Evolutionary conservation across 768 basidiomycete species (phyloP), one percentile per base, ranked within the genome.

Genomic region (Boletales sp.): DNA sequence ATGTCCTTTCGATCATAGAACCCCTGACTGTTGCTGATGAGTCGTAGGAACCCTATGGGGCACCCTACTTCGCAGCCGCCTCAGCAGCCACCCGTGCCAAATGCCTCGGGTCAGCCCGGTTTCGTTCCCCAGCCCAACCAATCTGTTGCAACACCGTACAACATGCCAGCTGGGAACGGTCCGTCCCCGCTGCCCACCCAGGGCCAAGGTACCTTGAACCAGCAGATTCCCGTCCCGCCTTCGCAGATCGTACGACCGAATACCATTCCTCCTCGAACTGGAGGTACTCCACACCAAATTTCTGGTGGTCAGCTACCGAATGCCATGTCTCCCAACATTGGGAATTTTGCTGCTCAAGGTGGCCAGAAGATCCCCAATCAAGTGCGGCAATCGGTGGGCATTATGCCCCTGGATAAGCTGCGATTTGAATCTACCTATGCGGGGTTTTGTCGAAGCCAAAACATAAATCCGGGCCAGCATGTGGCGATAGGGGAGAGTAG

Each of bases 351-450:
- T 7, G 18, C 51, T 6, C 48, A 65, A 19, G 52, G 39, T 19
- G 55, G 57, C 17, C 69, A 70, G 42, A 59, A 55, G 39, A 49
- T 44, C 3, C 18, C 57, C 17, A 62, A 62, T 45, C 57, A 57
- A n/a, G 15, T 50, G 1, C 58, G 55, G 28, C 58, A 54, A 37
- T 18, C 51, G 8, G 12, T 33, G 32, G 47, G 17, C 2, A 44
- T 68, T 11, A 62, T 70, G 47, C 75, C 77, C 17, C 57, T 83
- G 35, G 78, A 81, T 15, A 82, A 79, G 50, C 39, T 43, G 8
- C 72, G 71, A 18, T 87, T 89, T 55, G 78, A 83, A 1, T 57
- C 53, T 3, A 72, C 76, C 14, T 84, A 79, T 59, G 73, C 72
- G 44, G 71, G 63, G 17, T 85, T 74, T 55, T 78, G 77, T 54